Conservation (phyloP, 805 yeast genomes). For the Tetrapisispora pingtungensis region DNA sequence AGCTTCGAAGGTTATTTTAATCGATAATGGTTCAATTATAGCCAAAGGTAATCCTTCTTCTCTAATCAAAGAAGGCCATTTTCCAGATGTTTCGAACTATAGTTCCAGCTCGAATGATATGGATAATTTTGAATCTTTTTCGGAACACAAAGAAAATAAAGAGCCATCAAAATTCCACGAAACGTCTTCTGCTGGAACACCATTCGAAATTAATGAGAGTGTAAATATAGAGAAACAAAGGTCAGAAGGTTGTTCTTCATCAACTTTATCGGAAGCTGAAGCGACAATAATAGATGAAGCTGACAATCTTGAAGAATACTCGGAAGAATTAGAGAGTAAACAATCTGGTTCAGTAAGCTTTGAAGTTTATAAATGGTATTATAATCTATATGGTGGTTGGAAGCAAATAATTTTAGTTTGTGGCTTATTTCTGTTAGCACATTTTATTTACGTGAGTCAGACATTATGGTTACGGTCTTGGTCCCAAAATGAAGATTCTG, state of each 20-base stretch:
- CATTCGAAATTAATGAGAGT: too few relatives aligned
- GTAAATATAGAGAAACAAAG: not conserved
- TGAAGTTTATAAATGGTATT: conserved; percentile 62
- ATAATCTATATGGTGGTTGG: conserved; percentile 58
- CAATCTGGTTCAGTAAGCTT: conserved; percentile 74
- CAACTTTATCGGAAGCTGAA: not conserved
- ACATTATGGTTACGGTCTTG: conserved; percentile 88
- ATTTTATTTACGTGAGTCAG: conserved; percentile 53
- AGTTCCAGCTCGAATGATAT: not conserved
- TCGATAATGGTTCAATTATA: conserved; percentile 75
- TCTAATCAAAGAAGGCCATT: conserved; percentile 52
- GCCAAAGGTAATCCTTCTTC: conserved; percentile 69
- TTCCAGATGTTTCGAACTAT: conserved; percentile 20
- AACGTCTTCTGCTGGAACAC: too few relatives aligned
- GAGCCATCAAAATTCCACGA: too few relatives aligned
- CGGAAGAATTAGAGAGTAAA: conserved; percentile 51
- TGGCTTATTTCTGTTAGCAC: conserved; percentile 44
- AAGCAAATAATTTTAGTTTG: conserved; percentile 41
- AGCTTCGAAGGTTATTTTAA: conserved; percentile 68
- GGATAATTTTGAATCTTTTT: too few relatives aligned
- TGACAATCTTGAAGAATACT: conserved; percentile 18
- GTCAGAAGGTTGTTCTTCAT: not conserved
- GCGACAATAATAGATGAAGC: not conserved
- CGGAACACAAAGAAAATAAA: too few relatives aligned
- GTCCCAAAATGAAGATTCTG: conserved; percentile 24